A percentile compares a stretch with the other conserved stretches of the same genome.
Conservation (phyloP, 495 filamentous ascomycete species). For the Tirmania nivea region DNA sequence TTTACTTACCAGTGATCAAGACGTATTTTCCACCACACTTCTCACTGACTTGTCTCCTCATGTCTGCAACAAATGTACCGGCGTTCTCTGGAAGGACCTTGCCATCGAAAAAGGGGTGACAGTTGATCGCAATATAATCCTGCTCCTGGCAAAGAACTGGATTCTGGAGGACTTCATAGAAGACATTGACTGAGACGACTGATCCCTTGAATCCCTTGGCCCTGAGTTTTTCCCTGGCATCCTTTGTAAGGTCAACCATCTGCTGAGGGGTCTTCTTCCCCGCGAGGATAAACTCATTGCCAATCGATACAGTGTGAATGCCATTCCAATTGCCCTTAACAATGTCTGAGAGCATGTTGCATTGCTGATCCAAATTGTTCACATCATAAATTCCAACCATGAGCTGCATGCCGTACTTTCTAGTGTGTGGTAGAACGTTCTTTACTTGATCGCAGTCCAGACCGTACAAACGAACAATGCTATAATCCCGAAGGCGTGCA, state of each 20-base stretch:
- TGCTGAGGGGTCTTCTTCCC: slow-evolving; percentile 24
- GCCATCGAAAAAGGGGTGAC: slow-evolving; percentile 65
- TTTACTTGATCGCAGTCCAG: slow-evolving; percentile 52
- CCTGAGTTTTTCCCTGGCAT: slow-evolving; percentile 34
- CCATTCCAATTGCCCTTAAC: slow-evolving; percentile 32
- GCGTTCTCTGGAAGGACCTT: slow-evolving; percentile 32
- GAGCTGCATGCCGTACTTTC: slow-evolving; percentile 36
- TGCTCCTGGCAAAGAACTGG: slow-evolving; percentile 45
- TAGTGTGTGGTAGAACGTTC: slow-evolving; percentile 36
- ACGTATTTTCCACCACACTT: slow-evolving; percentile 32
- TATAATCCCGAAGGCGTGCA: slow-evolving; percentile 27
- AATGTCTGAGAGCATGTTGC: slow-evolving; percentile 32
- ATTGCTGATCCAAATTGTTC: slow-evolving; percentile 29
- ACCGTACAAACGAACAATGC: slow-evolving; percentile 56
- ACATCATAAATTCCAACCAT: slow-evolving; percentile 56
- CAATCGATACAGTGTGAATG: slow-evolving; percentile 50
- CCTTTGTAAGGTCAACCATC: neutral
- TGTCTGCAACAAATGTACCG: slow-evolving; percentile 38
- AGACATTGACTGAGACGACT: slow-evolving; percentile 62
- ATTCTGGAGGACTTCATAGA: slow-evolving; percentile 39
- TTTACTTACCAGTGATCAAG: slow-evolving; percentile 26
- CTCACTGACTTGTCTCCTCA: slow-evolving; percentile 30
- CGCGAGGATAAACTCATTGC: slow-evolving; percentile 60
- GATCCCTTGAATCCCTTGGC: slow-evolving; percentile 45
- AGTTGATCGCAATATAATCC: slow-evolving; percentile 63